phyloP scores from a whole-genome alignment of 2,329 filamentous ascomycete genomes.

The Claviceps capensis region DNA sequence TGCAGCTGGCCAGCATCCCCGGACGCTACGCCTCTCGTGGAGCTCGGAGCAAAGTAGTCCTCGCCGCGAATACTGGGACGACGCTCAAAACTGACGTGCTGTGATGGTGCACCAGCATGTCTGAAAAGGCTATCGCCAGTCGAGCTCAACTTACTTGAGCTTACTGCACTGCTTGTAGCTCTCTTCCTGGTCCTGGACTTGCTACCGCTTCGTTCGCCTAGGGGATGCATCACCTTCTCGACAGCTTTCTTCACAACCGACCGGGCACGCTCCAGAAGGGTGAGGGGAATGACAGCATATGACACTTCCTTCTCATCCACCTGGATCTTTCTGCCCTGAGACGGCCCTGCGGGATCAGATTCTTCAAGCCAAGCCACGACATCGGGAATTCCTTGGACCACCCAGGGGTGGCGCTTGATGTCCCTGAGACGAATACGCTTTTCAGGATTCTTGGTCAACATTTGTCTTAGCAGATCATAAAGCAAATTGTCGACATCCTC shows the following conservation, averaged over 20 bases:
- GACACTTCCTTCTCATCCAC: constrained; percentile 86
- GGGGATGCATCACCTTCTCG: constrained; percentile 48
- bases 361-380: constrained; percentile 79
- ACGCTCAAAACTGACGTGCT: constrained; percentile 39
- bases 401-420: constrained; percentile 90
- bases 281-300: constrained; percentile 77
- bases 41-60: constrained; percentile 34
- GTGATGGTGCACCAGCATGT: constrained; percentile 33
- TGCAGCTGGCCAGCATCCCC: constrained; percentile 13
- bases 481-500: constrained; percentile 75
- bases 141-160: constrained; percentile 25
- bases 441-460: constrained; percentile 80
- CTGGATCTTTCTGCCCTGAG: constrained; percentile 74
- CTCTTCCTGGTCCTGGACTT: constrained; percentile 31
- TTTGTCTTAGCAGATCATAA: constrained; percentile 60
- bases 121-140: constrained; percentile 37
- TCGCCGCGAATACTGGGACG: constrained; percentile 40
- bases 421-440: constrained; percentile 81
- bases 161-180: constrained; percentile 49
- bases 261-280: constrained; percentile 70
- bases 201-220: constrained; percentile 43
- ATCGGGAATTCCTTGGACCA: constrained; percentile 64
- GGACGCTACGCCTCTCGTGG: constrained; percentile 19
- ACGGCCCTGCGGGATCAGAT: constrained; percentile 69
- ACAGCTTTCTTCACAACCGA: constrained; percentile 61